Conservation (phyloP, 202 grass and related monocot genomes). For the Carex sylvatica region DNA sequence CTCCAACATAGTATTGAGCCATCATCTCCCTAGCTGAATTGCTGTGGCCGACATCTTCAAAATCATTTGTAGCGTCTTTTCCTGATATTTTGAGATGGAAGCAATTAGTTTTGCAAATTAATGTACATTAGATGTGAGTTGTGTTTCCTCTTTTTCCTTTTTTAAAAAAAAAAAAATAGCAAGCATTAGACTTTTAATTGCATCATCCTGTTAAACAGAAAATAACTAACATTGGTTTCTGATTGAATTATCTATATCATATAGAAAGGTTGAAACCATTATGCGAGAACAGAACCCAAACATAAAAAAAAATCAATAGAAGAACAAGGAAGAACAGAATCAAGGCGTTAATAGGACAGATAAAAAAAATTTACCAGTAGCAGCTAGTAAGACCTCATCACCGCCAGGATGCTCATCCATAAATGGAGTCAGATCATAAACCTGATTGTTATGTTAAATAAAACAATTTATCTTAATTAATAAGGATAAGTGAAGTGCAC, state of each 20-base stretch:
- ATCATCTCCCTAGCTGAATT: constrained; percentile 49
- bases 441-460: constrained; percentile 35
- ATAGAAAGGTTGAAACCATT: neutral
- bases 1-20: constrained; percentile 56
- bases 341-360: neutral
- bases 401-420: constrained; percentile 92
- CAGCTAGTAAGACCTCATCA: constrained; percentile 72
- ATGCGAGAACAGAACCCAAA: neutral
- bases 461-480: neutral
- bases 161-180: neutral
- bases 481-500: neutral
- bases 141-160: neutral
- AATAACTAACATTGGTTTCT: neutral
- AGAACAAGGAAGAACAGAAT: neutral
- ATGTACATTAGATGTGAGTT: neutral
- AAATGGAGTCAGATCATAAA: constrained; percentile 81
- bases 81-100: constrained; percentile 30
- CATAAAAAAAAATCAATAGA: neutral
- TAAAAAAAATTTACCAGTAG: constrained; percentile 24
- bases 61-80: constrained; percentile 69
- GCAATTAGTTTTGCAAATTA: constrained; percentile 20
- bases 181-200: neutral
- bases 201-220: neutral
- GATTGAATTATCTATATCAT: neutral
- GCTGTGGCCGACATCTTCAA: constrained; percentile 60